Evolutionary conservation across 805 yeast species (phyloP), one percentile per base, ranked within the genome.

Genomic region (Myxozyma monticola): DNA sequence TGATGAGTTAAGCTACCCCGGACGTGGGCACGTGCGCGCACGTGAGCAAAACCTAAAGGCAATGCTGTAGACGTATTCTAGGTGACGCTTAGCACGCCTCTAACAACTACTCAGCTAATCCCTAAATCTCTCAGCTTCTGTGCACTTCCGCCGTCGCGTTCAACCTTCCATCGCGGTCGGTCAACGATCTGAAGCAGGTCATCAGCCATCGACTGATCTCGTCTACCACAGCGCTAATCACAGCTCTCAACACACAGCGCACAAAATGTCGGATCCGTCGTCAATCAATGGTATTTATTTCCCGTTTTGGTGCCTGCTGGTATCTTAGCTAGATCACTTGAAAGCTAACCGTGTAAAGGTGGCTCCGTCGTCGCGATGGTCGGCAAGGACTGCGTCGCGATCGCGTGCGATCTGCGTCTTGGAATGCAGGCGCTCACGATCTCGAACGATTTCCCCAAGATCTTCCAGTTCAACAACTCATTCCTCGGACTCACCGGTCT

Each of bases 301-400:
- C 34, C 9, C 5, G n/a, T 34, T 33, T 30, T 2, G 14, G 24
- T n/a, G 12, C 7, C 45, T 14, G 31, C 9, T 39, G 12, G 34
- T 12, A 12, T 26, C 21, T 29, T 20, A 10, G 15, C 21, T 20
- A 18, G 26, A n/a, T 15, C 17, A 22, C n/a, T 4, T 31, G 18
- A 26, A 21, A 28, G 29, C 14, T 9, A 14, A 10, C 18, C 2
- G 4, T 18, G 8, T 31, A 39, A 48, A 68, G 88, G 97, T 72
- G 99, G 99, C 71, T 79, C 96, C 57, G 96, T 96, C 45, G 95
- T 95, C 29, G 99, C 99, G 59, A 93, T 93, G 99, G 84, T 84
- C 22, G 99, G 99, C 63, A 90, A 95, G 67, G 97, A 89, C 62
- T 93, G 99, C 76, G 90, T 93, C 48, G 99, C 98, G 26, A 89